Evolutionary conservation across 2,329 filamentous ascomycete species (phyloP), one percentile per base, ranked within the genome.

Genomic region (Lachnellula hyalina): DNA sequence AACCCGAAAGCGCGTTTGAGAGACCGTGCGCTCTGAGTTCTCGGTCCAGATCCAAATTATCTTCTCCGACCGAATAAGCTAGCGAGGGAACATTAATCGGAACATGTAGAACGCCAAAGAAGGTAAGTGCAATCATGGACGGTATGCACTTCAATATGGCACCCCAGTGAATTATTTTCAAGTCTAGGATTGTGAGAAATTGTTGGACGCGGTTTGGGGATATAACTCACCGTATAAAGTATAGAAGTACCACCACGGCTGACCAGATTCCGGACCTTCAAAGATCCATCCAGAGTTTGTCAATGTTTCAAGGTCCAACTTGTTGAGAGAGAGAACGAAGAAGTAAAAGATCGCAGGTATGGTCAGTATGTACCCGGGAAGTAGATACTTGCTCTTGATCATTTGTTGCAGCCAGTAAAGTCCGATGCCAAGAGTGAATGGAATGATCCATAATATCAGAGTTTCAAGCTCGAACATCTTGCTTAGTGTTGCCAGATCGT

Each of bases 221-320:
- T 36, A 52, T 56, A 55, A 67, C 84, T 79, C 77, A 93, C 89
- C 86, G 72, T 96, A 99, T 47, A 97, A 81, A 0, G 90, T 95
- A 73, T 96, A 99, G 67, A 99, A 99, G 69, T 94, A 91, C 82
- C 94, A 99, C 84, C 95, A 99, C 0, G 94, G 91, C 64, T 96
- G 90, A 83, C 88, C 9, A 86, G 86, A 46, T 87, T 64, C 86
- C 1, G 94, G 93, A 0, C 87, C 87, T 64, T 90, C 82, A 65
- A 99, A 99, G 11, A 97, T 87, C 94, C 94, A 99, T 17, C 94
- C 94, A 48, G 79, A 75, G 9, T 81, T 72, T 51, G 91, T 85
- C 45, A 97, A 74, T 12, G 77, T 76, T 38, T 82, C 78, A 56
- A 90, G 77, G 41, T 87, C 77, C 49, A 96, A 75, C 17, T 79